Percentiles rank a stretch among this genome's conserved stretches.
These are phyloP conservation scores for Musa schizocarpa DNA, from an alignment of 176 grass and related monocot species.

Conservation along the genomic window DNA sequence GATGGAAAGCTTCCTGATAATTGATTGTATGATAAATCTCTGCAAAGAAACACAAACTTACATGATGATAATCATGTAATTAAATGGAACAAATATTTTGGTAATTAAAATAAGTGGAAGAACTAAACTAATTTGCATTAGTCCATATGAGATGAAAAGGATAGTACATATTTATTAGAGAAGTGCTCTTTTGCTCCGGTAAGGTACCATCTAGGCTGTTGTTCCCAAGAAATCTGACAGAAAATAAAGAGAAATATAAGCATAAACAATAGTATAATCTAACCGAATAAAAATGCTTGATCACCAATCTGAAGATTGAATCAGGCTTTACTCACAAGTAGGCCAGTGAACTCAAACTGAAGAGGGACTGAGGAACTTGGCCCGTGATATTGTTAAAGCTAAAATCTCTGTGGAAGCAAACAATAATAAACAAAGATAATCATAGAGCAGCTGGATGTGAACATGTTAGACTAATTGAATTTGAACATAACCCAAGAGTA, in stretches of 20 bases:
- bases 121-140: neutral
- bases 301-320: neutral
- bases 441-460: neutral
- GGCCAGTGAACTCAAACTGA: slow-evolving; percentile 29
- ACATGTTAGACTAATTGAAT: neutral
- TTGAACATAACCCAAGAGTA: slow-evolving; percentile 1
- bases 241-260: no score
- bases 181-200: neutral
- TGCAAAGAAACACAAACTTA: neutral
- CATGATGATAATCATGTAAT: neutral
- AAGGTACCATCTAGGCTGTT: neutral
- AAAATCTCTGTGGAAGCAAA: slow-evolving; percentile 48
- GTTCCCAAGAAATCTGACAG: slow-evolving; percentile 4
- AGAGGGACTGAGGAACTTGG: slow-evolving; percentile 45
- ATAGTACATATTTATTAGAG: neutral
- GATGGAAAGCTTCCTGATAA: slow-evolving; percentile 10
- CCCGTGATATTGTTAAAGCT: slow-evolving; percentile 90
- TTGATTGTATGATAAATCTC: slow-evolving; percentile 21
- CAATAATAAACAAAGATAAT: neutral
- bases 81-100: neutral
- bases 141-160: neutral
- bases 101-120: neutral
- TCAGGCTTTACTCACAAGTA: slow-evolving; percentile 38
- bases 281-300: neutral
- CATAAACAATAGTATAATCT: no score